phyloP scores from a whole-genome alignment of 2,329 filamentous ascomycete species.

The Fonsecaea nubica region DNA sequence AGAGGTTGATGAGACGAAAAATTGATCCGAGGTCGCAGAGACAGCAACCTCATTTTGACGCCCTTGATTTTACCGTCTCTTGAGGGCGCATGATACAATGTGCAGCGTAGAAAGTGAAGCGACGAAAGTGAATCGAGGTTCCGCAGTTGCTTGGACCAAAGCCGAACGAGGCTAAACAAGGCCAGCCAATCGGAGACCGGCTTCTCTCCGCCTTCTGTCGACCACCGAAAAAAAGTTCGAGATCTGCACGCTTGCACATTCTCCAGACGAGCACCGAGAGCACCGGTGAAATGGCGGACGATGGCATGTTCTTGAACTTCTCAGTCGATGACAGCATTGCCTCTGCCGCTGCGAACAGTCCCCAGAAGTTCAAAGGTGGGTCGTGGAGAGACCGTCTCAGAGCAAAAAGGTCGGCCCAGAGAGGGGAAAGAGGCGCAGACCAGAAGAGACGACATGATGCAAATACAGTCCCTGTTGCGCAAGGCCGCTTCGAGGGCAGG shows the following conservation, averaged over 20 bases:
- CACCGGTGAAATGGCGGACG: constrained; percentile 67
- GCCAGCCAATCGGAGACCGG: constrained; percentile 30
- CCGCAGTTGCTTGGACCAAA: constrained; percentile 4
- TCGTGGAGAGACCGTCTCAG: constrained; percentile 87
- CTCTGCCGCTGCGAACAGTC: constrained; percentile 60
- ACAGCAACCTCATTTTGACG: constrained; percentile 32
- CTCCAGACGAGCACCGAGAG: not conserved
- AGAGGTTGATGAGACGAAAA: not conserved
- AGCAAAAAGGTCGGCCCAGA: constrained; percentile 72
- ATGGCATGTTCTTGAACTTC: constrained; percentile 95
- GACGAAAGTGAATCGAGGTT: constrained; percentile 9
- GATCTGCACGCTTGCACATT: constrained; percentile 2
- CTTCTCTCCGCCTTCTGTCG: constrained; percentile 18
- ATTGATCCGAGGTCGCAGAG: not conserved
- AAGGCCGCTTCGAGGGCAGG: constrained; percentile 7
- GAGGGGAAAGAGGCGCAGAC: constrained; percentile 48
- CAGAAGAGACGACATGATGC: constrained; percentile 41
- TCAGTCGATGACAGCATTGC: constrained; percentile 73
- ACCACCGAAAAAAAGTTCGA: constrained; percentile 20
- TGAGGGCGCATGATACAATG: constrained; percentile 36
- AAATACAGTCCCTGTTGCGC: constrained; percentile 27
- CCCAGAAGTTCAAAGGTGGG: constrained; percentile 79
- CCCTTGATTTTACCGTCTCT: constrained; percentile 15
- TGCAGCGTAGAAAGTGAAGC: constrained; percentile 34
- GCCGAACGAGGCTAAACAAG: constrained; percentile 10